These are phyloP conservation scores for Patellifolia procumbens DNA, from an alignment of 179 eudicot species.

Conservation along the genomic window DNA sequence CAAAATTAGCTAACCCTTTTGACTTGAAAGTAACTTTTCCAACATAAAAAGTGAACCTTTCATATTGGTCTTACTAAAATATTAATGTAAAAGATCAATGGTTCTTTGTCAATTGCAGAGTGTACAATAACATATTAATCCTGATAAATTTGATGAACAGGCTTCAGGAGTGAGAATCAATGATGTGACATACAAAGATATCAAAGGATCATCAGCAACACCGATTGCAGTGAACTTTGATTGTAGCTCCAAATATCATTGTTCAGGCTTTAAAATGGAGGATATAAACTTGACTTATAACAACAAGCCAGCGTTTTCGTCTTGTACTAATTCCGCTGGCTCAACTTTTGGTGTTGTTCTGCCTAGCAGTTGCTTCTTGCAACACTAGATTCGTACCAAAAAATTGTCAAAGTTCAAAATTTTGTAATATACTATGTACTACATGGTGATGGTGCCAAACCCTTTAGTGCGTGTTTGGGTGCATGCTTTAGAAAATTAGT, in stretches of 20 bases:
- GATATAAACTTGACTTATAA: slow-evolving; percentile 23
- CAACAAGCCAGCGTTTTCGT: slow-evolving; percentile 9
- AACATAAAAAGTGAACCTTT: too few relatives aligned
- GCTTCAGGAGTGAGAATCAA: slow-evolving; percentile 36
- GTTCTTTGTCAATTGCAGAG: too few relatives aligned
- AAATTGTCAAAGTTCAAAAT: neutral
- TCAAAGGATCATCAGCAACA: slow-evolving; percentile 35
- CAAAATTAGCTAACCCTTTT: too few relatives aligned
- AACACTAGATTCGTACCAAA: neutral
- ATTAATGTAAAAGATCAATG: too few relatives aligned
- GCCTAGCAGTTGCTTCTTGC: slow-evolving; percentile 29
- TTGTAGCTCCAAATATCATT: slow-evolving; percentile 32
- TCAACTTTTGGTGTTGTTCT: slow-evolving; percentile 24
- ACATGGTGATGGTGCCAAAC: slow-evolving; percentile 31
- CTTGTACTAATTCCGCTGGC: slow-evolving; percentile 24
- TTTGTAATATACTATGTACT: neutral
- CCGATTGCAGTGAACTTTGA: slow-evolving; percentile 30
- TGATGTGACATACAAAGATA: slow-evolving; percentile 31
- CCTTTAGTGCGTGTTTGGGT: slow-evolving; percentile 23
- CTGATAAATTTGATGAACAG: neutral
- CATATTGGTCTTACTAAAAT: too few relatives aligned
- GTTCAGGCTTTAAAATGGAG: slow-evolving; percentile 19
- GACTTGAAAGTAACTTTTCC: too few relatives aligned
- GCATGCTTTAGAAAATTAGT: slow-evolving; percentile 14
- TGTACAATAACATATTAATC: too few relatives aligned